phyloP scores from a whole-genome alignment of 345 rosid species.

The Pugionium cornutum region DNA sequence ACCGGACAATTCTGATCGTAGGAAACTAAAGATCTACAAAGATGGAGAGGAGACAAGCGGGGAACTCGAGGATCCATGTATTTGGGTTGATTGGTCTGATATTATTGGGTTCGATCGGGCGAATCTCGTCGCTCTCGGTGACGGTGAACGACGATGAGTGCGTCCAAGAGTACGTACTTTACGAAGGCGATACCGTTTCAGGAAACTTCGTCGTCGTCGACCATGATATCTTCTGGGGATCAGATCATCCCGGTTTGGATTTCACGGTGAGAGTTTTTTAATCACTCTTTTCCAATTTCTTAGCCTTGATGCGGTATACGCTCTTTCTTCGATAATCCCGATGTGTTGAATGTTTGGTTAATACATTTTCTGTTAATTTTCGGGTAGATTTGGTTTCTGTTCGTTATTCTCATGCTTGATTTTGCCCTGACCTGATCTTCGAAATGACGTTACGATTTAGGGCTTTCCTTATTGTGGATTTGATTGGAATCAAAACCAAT shows the following conservation, averaged over 20 bases:
- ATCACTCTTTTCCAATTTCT: background rate
- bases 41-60: constrained; percentile 45
- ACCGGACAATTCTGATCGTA: constrained; percentile 20
- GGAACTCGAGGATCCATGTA: constrained; percentile 39
- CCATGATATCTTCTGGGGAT: constrained; percentile 97
- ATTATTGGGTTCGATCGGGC: constrained; percentile 43
- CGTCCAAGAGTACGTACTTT: constrained; percentile 87
- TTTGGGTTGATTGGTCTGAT: constrained; percentile 40
- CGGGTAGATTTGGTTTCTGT: constrained; percentile 8
- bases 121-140: constrained; percentile 73
- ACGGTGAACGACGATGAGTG: constrained; percentile 88
- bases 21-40: constrained; percentile 14
- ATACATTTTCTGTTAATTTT: background rate
- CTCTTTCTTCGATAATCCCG: background rate
- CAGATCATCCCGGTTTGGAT: constrained; percentile 98
- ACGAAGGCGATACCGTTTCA: constrained; percentile 86
- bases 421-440: constrained; percentile 17
- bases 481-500: constrained; percentile 1
- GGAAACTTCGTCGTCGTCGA: constrained; percentile 99
- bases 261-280: constrained; percentile 52
- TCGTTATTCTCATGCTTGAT: background rate
- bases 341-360: background rate
- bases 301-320: background rate
- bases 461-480: background rate
- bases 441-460: background rate